Evolutionary conservation across 2,329 filamentous ascomycete species (phyloP).

Genomic region (Claviceps digitariae): DNA sequence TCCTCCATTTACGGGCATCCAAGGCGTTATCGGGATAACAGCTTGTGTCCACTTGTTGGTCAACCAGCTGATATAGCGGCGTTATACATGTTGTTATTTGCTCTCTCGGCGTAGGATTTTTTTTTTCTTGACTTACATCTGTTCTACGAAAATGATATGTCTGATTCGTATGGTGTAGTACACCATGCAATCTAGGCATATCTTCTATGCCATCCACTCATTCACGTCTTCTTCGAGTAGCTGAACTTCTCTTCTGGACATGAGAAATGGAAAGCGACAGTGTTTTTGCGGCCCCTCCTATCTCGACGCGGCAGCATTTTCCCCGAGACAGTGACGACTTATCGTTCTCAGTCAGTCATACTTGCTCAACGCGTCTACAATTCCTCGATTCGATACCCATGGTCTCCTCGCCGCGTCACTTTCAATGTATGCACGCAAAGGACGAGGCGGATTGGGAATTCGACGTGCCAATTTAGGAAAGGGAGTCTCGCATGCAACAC

Average conservation of each 20-base stretch:
- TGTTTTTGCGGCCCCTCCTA: neutral
- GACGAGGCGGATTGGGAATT: neutral
- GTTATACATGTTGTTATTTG: conserved; percentile 18
- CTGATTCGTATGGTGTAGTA: neutral
- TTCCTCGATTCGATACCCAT: neutral
- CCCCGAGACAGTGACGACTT: neutral
- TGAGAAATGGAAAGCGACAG: neutral
- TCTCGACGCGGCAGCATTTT: neutral
- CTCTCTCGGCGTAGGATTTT: conserved; percentile 20
- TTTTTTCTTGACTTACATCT: neutral
- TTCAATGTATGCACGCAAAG: neutral
- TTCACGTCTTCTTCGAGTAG: conserved; percentile 1
- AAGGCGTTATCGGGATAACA: conserved; percentile 28
- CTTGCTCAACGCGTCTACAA: neutral
- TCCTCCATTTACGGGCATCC: conserved; percentile 21
- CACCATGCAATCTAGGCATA: neutral
- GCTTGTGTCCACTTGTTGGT: conserved; percentile 24
- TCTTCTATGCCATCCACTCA: conserved; percentile 4
- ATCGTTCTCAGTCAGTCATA: neutral
- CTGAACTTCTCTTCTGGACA: conserved; percentile 5
- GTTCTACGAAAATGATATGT: neutral
- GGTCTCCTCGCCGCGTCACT: neutral
- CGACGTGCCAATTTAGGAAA: neutral
- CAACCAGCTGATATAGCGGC: conserved; percentile 20
- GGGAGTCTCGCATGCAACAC: neutral